A percentile compares a stretch with the other conserved stretches of the same genome.
Conservation (phyloP, 495 filamentous ascomycete species). For the Paragyromitra xinjiangensis region DNA sequence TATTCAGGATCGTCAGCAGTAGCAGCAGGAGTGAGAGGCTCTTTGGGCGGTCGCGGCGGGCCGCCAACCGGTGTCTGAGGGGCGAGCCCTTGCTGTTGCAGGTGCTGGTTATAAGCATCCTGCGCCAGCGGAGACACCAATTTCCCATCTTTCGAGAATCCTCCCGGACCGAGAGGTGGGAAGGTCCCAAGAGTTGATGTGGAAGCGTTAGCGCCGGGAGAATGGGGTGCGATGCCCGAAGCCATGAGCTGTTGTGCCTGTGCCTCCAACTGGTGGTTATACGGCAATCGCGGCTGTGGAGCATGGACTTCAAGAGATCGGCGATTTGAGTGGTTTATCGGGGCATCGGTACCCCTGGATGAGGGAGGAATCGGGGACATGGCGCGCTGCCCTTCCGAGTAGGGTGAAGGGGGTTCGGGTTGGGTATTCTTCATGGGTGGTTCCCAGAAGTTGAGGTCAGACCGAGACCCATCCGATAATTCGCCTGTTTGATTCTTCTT, state of each 20-base stretch:
- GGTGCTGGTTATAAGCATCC: slow-evolving; percentile 57
- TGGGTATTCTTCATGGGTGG: slow-evolving; percentile 47
- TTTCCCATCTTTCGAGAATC: slow-evolving; percentile 55
- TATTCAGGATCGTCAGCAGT: slow-evolving; percentile 48
- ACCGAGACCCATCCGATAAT: slow-evolving; percentile 54
- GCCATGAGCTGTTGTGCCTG: slow-evolving; percentile 56
- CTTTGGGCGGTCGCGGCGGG: slow-evolving; percentile 50
- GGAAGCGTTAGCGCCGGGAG: slow-evolving; percentile 50
- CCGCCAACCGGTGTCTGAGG: slow-evolving; percentile 33
- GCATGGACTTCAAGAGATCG: slow-evolving; percentile 57
- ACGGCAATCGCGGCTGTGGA: slow-evolving; percentile 56
- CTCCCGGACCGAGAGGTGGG: slow-evolving; percentile 56
- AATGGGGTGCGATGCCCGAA: slow-evolving; percentile 47
- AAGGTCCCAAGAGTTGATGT: slow-evolving; percentile 55
- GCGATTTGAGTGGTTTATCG: slow-evolving; percentile 56
- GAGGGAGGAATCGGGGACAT: slow-evolving; percentile 54
- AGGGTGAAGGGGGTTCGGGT: slow-evolving; percentile 44
- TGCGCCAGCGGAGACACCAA: slow-evolving; percentile 56
- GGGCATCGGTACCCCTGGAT: slow-evolving; percentile 56
- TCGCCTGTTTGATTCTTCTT: slow-evolving; percentile 52
- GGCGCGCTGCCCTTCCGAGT: slow-evolving; percentile 50
- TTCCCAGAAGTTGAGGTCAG: slow-evolving; percentile 58
- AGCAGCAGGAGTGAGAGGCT: slow-evolving; percentile 51
- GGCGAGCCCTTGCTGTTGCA: slow-evolving; percentile 47
- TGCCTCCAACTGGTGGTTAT: slow-evolving; percentile 55